Percentiles rank a stretch among this genome's conserved stretches.
Evolutionary conservation across 2,329 filamentous ascomycete genomes (phyloP).

Genomic region (Tolypocladium sp.): DNA sequence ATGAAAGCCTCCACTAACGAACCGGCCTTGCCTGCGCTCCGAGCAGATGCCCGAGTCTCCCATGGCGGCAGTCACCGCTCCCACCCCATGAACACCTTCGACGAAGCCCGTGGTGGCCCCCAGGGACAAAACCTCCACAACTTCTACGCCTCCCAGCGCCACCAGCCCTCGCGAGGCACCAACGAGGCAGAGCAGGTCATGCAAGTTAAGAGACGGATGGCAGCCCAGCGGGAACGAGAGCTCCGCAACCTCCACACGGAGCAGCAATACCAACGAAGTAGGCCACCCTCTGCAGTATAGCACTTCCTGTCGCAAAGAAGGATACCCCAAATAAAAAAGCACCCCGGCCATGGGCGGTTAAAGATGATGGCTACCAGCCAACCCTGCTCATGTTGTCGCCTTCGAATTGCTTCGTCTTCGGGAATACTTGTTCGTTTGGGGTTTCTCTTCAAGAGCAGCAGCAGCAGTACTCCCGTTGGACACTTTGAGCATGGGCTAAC

Average conservation of each 20-base stretch:
- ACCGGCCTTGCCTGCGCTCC: slow-evolving; percentile 12
- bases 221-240: slow-evolving; percentile 96
- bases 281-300: slow-evolving; percentile 70
- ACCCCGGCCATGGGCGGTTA: slow-evolving; percentile 9
- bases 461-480: slow-evolving; percentile 3
- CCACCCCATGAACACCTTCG: slow-evolving; percentile 79
- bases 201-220: slow-evolving; percentile 98
- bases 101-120: slow-evolving; percentile 52
- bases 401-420: neutral
- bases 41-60: slow-evolving; percentile 60
- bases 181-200: slow-evolving; percentile 96
- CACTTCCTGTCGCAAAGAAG: slow-evolving; percentile 28
- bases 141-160: slow-evolving; percentile 90
- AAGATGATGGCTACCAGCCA: slow-evolving; percentile 6
- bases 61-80: slow-evolving; percentile 59
- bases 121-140: slow-evolving; percentile 75
- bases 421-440: slow-evolving; percentile 3
- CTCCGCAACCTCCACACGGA: slow-evolving; percentile 99
- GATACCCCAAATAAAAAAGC: slow-evolving; percentile 28
- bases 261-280: slow-evolving; percentile 99
- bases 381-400: slow-evolving; percentile 4
- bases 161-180: slow-evolving; percentile 73
- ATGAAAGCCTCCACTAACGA: neutral
- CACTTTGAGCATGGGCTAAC: slow-evolving; percentile 26
- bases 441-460: neutral